Evolutionary conservation across 768 basidiomycete genomes (phyloP).

Genomic region (Solioccasus polychromus): DNA sequence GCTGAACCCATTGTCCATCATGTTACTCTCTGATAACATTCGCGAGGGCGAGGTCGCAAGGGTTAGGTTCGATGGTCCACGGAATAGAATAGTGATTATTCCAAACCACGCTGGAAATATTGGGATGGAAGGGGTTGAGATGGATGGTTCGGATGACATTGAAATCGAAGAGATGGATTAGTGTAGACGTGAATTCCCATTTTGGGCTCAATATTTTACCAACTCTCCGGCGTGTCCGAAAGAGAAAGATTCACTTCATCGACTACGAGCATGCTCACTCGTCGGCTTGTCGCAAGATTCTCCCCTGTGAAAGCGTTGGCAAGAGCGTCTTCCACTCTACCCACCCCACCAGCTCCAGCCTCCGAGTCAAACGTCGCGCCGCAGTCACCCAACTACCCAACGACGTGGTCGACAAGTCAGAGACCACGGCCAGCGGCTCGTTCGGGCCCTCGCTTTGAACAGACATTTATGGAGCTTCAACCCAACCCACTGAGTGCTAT

Average conservation of each 20-base stretch:
- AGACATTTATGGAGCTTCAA: conserved; percentile 83
- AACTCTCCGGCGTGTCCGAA: background rate
- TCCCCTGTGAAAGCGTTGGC: conserved; percentile 11
- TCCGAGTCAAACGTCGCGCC: conserved; percentile 36
- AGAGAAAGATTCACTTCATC: background rate
- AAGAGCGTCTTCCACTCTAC: conserved; percentile 30
- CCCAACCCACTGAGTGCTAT: conserved; percentile 89
- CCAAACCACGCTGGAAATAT: conserved; percentile 74
- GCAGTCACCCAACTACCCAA: conserved; percentile 82
- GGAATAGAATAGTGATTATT: conserved; percentile 71
- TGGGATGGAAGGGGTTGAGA: conserved; percentile 45
- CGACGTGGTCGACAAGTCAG: conserved; percentile 87
- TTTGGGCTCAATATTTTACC: conserved; percentile 6
- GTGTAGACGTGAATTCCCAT: conserved; percentile 10
- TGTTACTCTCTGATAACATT: conserved; percentile 80
- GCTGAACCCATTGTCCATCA: conserved; percentile 83
- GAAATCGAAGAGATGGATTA: conserved; percentile 25
- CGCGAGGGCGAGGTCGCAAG: conserved; percentile 76
- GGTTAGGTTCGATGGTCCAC: conserved; percentile 77
- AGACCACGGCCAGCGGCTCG: conserved; percentile 56
- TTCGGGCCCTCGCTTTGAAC: conserved; percentile 85
- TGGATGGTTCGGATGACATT: conserved; percentile 58
- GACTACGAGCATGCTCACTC: conserved; percentile 26
- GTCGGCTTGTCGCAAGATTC: conserved; percentile 22
- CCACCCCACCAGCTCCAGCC: conserved; percentile 10